Evolutionary conservation across 495 filamentous ascomycete genomes (phyloP).

Genomic region (Cenococcum geophilum): DNA sequence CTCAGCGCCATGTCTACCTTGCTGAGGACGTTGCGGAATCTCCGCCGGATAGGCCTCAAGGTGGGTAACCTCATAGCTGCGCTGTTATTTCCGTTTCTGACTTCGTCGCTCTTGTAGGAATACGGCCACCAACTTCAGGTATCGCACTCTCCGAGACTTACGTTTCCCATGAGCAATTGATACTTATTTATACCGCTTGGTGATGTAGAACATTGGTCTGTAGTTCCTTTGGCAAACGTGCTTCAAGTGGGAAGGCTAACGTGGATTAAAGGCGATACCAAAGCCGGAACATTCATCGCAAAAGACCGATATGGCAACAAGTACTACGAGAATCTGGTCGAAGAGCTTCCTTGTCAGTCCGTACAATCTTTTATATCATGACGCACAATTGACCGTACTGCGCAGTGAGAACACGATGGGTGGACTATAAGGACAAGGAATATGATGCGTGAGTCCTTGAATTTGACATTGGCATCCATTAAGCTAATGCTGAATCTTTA

Average conservation of each 20-base stretch:
- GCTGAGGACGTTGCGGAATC: constrained; percentile 74
- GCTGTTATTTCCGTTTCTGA: constrained; percentile 25
- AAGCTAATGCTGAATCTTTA: background rate
- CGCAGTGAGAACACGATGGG: constrained; percentile 92
- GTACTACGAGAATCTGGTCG: constrained; percentile 85
- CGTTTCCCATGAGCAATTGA: background rate
- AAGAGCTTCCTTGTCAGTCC: constrained; percentile 77
- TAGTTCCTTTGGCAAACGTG: background rate
- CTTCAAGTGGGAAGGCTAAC: background rate
- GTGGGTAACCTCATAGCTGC: constrained; percentile 41
- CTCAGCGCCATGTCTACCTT: constrained; percentile 79
- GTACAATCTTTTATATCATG: background rate
- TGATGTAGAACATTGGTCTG: constrained; percentile 59
- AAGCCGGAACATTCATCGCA: constrained; percentile 82
- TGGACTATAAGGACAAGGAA: constrained; percentile 87
- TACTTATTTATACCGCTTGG: constrained; percentile 13
- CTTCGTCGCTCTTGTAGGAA: constrained; percentile 53
- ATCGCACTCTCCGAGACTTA: constrained; percentile 32
- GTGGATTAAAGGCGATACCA: constrained; percentile 74
- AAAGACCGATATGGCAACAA: constrained; percentile 92
- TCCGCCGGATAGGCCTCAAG: constrained; percentile 82
- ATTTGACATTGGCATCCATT: constrained; percentile 4
- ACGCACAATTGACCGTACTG: constrained; percentile 12
- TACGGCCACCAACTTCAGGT: constrained; percentile 90
- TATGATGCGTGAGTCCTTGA: constrained; percentile 61